Base-by-base conservation (phyloP, 495 filamentous ascomycete genomes). In the Podospora tetraspora region DNA sequence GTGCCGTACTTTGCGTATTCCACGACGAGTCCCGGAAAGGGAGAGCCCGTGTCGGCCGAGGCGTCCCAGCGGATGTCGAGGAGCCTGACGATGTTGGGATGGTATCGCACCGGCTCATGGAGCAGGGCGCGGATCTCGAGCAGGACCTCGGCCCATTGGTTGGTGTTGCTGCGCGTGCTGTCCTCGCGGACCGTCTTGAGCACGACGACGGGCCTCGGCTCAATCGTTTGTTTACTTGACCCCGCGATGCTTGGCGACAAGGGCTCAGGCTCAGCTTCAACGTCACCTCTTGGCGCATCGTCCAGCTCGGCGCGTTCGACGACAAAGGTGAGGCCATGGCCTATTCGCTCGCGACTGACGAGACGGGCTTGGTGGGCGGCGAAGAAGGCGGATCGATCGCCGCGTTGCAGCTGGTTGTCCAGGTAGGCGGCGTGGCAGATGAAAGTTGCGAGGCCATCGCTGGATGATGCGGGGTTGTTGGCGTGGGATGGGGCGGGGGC, bases 1-100 rank as follows among this genome's bases (percentile, higher is more conserved):
- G 71, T 68, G 10, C 71, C 71, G 30, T 61, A 73, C 23, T 61
- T 34, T 9, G 68, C 71, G 34, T 68, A 73, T 23, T 73, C 71
- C 58, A 62, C 62, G 57, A 73, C n/a, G 8, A 73, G 29, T 3
- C 16, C 34, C 1, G 71, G 71, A 58, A 67, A 73, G 16, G 62
- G 43, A 1, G 68, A 70, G 6, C 61, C 69, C 2, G 64, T 68
- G 34, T 68, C 71, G 32, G 37, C 57, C 3, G 66, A 58, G 1
- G 61, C n/a, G 16, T 64, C 63, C 69, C 69, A 71, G 19, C 62
- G 34, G 22, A 71, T 65, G n/a, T 68, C 69, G 7, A 71, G 69
- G 19, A 71, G 61, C 19, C 66, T 24, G 24, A 71, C 69, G 27
- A 71, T 71, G 32, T 71, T 71, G 32, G 69, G 69, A 21, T 71